Percentiles rank a stretch among this genome's conserved stretches.
Conservation (phyloP, 192 early-diverging fungal species). For the Jimgerdemannia lactiflua region DNA sequence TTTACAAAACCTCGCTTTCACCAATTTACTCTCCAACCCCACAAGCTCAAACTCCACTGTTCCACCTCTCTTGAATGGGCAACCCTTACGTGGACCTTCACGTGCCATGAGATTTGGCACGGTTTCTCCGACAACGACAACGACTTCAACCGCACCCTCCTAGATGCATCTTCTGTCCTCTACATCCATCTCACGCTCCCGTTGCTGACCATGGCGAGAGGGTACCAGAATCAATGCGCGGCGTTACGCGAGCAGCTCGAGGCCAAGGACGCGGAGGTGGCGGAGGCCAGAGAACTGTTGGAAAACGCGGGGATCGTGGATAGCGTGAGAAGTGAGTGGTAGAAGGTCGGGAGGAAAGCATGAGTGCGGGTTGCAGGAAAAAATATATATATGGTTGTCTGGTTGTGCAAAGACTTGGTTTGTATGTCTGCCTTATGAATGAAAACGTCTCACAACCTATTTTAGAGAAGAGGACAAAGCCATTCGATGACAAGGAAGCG, state of each 20-base stretch:
- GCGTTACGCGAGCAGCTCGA: background rate
- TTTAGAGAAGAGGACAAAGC: too few relatives aligned
- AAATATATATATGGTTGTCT: too few relatives aligned
- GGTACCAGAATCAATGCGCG: background rate
- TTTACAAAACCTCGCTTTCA: too few relatives aligned
- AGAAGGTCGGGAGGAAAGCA: too few relatives aligned
- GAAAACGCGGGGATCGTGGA: background rate
- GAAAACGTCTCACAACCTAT: too few relatives aligned
- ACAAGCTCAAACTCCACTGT: background rate
- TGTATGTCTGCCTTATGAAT: too few relatives aligned
- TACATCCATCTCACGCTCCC: background rate
- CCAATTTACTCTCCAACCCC: background rate
- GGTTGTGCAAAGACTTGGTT: too few relatives aligned
- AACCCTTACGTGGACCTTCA: conserved; percentile 1
- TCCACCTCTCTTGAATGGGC: background rate
- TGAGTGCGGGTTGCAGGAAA: too few relatives aligned
- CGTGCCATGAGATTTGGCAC: background rate
- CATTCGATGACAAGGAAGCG: too few relatives aligned
- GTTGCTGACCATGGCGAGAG: background rate
- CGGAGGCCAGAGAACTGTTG: background rate
- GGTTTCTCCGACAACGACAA: background rate
- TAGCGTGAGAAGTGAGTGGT: background rate
- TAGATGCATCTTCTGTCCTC: background rate
- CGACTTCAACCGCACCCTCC: too few relatives aligned
- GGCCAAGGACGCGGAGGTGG: conserved; percentile 1